Evolutionary conservation across 495 filamentous ascomycete genomes (phyloP).

Genomic region (Aspergillus steynii): DNA sequence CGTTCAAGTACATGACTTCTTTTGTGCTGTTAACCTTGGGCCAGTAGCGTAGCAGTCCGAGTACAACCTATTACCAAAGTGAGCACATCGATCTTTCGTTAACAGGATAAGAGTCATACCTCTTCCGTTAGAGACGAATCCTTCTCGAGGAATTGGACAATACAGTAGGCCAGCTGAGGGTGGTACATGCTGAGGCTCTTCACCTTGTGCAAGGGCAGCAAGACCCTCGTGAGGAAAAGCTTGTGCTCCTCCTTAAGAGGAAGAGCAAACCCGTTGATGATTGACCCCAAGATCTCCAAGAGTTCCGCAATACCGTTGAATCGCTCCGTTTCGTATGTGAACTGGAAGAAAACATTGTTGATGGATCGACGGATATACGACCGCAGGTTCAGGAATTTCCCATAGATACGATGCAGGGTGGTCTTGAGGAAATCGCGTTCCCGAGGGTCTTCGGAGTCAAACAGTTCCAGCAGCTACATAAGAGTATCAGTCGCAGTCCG

Average conservation of each 20-base stretch:
- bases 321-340: constrained; percentile 96
- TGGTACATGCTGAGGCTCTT: constrained; percentile 99
- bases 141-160: constrained; percentile 98
- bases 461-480: constrained; percentile 82
- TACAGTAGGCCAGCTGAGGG: constrained; percentile 97
- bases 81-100: constrained; percentile 7
- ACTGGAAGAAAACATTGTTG: constrained; percentile 99
- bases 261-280: constrained; percentile 98
- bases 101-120: constrained; percentile 46
- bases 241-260: constrained; percentile 99
- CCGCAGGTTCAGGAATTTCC: constrained; percentile 96
- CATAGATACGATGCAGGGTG: constrained; percentile 96
- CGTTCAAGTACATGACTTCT: constrained; percentile 99
- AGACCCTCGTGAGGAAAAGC: constrained; percentile 89
- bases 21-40: constrained; percentile 99
- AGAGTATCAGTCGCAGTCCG: constrained; percentile 13
- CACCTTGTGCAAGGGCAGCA: constrained; percentile 95
- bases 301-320: constrained; percentile 98
- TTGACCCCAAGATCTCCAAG: constrained; percentile 94
- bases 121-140: constrained; percentile 97
- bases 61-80: constrained; percentile 66
- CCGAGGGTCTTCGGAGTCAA: constrained; percentile 96
- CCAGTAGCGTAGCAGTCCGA: constrained; percentile 95
- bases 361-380: constrained; percentile 98
- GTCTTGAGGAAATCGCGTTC: constrained; percentile 99